These are phyloP conservation scores for Ophiostoma tasmaniense DNA, from an alignment of 2,329 filamentous ascomycete species.

Conservation along the genomic window DNA sequence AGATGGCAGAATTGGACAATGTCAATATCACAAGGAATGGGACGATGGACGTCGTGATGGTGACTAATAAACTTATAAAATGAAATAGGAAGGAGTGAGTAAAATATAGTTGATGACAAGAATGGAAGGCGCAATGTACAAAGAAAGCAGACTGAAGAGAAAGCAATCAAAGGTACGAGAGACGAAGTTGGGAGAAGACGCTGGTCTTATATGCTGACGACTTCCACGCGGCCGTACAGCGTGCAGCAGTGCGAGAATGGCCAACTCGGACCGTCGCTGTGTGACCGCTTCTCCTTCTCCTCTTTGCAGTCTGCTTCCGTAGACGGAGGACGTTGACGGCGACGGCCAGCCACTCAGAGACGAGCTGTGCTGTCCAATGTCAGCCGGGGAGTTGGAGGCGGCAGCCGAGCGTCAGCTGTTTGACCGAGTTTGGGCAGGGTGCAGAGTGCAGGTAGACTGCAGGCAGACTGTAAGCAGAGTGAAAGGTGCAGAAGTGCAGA, in stretches of 20 bases:
- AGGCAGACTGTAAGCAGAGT: no score
- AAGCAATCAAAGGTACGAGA: background rate
- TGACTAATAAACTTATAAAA: background rate
- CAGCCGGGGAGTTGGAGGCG: background rate
- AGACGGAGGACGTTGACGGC: conserved; percentile 7
- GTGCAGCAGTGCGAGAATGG: background rate
- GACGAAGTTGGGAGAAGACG: no score
- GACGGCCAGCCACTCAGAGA: background rate
- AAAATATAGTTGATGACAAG: background rate
- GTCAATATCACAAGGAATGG: background rate
- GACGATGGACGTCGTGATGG: background rate
- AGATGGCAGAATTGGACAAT: background rate
- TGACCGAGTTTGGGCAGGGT: background rate
- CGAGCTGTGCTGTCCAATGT: background rate
- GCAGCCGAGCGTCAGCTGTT: conserved; percentile 2
- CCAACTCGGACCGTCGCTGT: background rate
- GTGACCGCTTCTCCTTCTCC: background rate
- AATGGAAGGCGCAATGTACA: background rate
- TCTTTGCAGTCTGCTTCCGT: background rate
- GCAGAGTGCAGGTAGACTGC: background rate
- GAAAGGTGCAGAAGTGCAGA: background rate
- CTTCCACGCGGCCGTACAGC: background rate
- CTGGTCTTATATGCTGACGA: background rate
- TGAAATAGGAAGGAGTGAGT: background rate
- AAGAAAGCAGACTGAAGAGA: background rate